phyloP scores from a whole-genome alignment of 2,329 filamentous ascomycete species.

The Penicillium decumbens region DNA sequence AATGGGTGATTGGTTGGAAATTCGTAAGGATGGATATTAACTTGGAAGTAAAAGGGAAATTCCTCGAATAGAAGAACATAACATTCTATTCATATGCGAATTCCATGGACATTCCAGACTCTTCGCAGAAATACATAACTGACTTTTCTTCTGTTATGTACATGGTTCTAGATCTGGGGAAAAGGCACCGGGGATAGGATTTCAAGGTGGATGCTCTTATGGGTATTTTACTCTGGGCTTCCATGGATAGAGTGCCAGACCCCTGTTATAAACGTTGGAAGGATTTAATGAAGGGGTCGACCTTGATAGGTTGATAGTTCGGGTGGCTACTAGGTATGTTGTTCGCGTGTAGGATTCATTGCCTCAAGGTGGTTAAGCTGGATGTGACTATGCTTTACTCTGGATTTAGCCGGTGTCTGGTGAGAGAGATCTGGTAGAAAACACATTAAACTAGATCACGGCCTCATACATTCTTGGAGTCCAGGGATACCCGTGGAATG shows the following conservation, averaged over 20 bases:
- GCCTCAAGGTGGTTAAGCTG: too few species aligned
- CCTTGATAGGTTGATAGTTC: background rate
- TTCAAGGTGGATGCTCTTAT: background rate
- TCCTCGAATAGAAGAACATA: background rate
- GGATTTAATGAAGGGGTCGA: background rate
- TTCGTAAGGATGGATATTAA: background rate
- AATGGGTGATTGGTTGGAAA: background rate
- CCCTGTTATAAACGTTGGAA: too few species aligned
- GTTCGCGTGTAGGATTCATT: background rate
- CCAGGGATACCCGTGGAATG: background rate
- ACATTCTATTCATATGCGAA: background rate
- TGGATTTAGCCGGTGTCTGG: background rate
- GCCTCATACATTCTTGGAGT: background rate
- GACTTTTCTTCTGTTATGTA: background rate
- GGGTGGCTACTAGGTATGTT: background rate
- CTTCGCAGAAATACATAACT: background rate
- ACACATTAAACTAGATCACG: background rate
- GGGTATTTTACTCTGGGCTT: background rate
- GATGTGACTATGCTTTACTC: background rate
- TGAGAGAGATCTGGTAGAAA: background rate
- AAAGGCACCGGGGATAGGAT: background rate
- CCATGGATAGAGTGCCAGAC: background rate
- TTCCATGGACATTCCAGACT: background rate
- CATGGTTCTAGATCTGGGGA: background rate
- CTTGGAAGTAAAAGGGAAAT: background rate